A percentile compares a stretch with the other conserved stretches of the same genome.
Conservation (phyloP, 768 basidiomycete genomes). For the Naematelia encephala region DNA sequence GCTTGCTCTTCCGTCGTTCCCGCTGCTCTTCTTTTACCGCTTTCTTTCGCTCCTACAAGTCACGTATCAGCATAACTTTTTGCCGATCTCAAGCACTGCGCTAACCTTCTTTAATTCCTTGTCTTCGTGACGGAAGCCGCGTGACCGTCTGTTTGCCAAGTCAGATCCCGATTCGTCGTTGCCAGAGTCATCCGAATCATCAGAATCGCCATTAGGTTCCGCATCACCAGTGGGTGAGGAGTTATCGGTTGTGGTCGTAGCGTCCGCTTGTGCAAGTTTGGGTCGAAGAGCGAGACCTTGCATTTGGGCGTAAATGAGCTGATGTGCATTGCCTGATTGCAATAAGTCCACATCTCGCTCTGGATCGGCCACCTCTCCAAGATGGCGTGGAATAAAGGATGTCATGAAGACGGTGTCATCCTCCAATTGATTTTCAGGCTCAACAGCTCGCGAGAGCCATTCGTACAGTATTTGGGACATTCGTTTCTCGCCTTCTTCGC, state of each 20-base stretch:
- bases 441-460: slow-evolving; percentile 37
- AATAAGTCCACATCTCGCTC: slow-evolving; percentile 83
- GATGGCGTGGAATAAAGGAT: slow-evolving; percentile 86
- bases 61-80: not conserved
- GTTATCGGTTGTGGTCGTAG: slow-evolving; percentile 15
- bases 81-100: slow-evolving; percentile 1
- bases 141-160: slow-evolving; percentile 53
- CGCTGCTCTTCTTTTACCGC: slow-evolving; percentile 78
- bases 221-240: slow-evolving; percentile 13
- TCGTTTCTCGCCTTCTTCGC: slow-evolving; percentile 26
- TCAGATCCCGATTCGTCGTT: not conserved
- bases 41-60: slow-evolving; percentile 79
- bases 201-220: not conserved
- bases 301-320: slow-evolving; percentile 80
- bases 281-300: slow-evolving; percentile 62
- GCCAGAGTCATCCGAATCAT: not conserved
- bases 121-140: slow-evolving; percentile 91
- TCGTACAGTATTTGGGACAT: slow-evolving; percentile 48
- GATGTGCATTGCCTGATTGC: slow-evolving; percentile 64
- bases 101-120: slow-evolving; percentile 81
- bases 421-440: slow-evolving; percentile 11
- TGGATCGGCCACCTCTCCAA: slow-evolving; percentile 91
- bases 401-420: slow-evolving; percentile 86
- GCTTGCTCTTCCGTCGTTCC: slow-evolving; percentile 86
- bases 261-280: slow-evolving; percentile 12